These are phyloP conservation scores for Geum urbanum DNA, from an alignment of 306 rosid species.

Conservation along the genomic window DNA sequence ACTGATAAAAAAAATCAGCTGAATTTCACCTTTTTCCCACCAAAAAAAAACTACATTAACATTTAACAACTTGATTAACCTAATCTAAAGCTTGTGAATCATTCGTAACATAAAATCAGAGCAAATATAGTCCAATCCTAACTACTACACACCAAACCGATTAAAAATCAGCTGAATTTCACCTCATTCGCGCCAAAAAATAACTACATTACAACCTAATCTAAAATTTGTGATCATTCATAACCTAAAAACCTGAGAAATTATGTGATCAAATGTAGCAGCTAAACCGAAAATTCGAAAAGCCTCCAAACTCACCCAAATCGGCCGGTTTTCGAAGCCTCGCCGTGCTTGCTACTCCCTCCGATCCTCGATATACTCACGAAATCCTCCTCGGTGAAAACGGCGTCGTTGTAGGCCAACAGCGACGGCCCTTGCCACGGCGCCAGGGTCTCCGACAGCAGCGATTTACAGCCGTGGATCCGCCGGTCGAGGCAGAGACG, in stretches of 20 bases:
- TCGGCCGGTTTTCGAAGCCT: constrained; percentile 89
- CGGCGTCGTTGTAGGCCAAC: constrained; percentile 78
- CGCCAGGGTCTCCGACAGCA: constrained; percentile 55
- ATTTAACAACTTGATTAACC: no score
- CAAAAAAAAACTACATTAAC: no score
- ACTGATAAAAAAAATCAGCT: no score
- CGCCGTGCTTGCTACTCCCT: constrained; percentile 80
- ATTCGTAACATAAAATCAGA: no score
- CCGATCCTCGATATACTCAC: constrained; percentile 89
- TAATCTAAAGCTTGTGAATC: no score
- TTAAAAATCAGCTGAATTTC: no score
- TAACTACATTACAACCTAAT: background rate
- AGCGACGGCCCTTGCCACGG: constrained; percentile 96
- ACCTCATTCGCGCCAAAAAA: no score
- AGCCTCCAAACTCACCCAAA: constrained; percentile 55
- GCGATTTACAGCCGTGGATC: constrained; percentile 46
- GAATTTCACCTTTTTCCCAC: no score
- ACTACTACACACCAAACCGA: no score
- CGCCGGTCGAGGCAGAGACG: constrained; percentile 83
- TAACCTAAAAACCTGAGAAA: no score
- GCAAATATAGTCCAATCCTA: no score
- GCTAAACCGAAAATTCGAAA: background rate
- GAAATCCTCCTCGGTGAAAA: constrained; percentile 87
- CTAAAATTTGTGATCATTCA: background rate
- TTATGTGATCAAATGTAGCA: background rate